Conservation (phyloP, 73 alveolate genomes). For the Paramecium sonneborni region DNA sequence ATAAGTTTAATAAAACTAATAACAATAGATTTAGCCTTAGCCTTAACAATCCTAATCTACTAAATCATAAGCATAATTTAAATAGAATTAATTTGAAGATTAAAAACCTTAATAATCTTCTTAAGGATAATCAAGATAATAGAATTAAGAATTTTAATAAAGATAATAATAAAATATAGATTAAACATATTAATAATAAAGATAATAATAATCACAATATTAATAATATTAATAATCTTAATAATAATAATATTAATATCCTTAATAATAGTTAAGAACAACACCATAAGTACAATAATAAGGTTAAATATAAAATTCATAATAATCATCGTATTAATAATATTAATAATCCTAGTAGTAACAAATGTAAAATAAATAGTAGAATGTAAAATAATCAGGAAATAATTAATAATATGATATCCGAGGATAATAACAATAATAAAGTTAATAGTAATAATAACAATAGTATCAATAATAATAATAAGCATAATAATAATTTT, state of each 20-base stretch:
- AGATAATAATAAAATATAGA: not conserved
- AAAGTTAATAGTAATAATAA: not conserved
- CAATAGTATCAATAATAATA: slow-evolving; percentile 52
- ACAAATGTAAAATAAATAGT: not conserved
- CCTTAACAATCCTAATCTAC: not conserved
- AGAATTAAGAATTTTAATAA: not conserved
- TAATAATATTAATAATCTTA: not conserved
- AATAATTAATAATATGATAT: not conserved
- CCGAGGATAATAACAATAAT: not conserved
- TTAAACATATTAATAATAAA: not conserved
- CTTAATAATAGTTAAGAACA: not conserved
- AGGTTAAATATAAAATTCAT: not conserved
- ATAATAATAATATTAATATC: not conserved
- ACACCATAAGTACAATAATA: not conserved
- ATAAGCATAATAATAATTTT: not conserved
- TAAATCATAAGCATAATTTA: not conserved
- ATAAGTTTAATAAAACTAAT: not conserved
- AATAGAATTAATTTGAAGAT: not conserved
- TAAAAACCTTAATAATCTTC: not conserved
- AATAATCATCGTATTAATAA: not conserved
- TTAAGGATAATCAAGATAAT: not conserved
- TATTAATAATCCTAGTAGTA: not conserved
- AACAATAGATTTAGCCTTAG: not conserved
- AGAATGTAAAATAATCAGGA: not conserved
- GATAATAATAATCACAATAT: no score